A percentile compares a stretch with the other conserved stretches of the same genome.
phyloP scores from a whole-genome alignment of 768 basidiomycete species.

The Amanita phalloides region DNA sequence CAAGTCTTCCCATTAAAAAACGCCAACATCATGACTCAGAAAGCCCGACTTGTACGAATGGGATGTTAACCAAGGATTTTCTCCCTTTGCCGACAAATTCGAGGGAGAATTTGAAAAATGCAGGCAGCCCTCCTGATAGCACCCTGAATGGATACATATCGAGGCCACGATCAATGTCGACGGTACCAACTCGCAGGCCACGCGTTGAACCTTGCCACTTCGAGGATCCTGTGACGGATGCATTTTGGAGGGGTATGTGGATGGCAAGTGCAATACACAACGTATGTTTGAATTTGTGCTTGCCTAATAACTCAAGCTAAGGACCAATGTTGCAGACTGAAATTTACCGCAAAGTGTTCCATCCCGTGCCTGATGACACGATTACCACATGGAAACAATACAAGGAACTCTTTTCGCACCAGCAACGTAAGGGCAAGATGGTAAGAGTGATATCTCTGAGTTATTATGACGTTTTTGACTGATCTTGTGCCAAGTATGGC shows the following conservation, averaged over 20 bases:
- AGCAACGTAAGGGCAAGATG: conserved; percentile 63
- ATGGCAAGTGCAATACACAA: conserved; percentile 80
- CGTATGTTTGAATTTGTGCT: conserved; percentile 33
- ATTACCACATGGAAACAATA: conserved; percentile 94
- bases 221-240: conserved; percentile 79
- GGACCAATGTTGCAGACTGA: conserved; percentile 55
- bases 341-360: conserved; percentile 92
- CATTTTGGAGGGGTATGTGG: conserved; percentile 91
- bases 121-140: too few species aligned
- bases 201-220: conserved; percentile 68
- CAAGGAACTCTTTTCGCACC: conserved; percentile 70
- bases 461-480: conserved; percentile 6
- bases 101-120: too few species aligned
- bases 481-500: conserved; percentile 30
- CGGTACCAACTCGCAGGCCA: conserved; percentile 41
- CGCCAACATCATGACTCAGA: too few species aligned
- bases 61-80: too few species aligned
- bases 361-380: conserved; percentile 85
- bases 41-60: too few species aligned
- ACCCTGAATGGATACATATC: conserved; percentile 24
- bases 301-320: neutral
- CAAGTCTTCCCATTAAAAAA: too few species aligned
- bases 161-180: conserved; percentile 43
- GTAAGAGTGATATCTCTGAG: conserved; percentile 28
- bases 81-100: too few species aligned